These are phyloP conservation scores for Pseudoturritis turrita DNA, from an alignment of 345 rosid species.

Conservation along the genomic window DNA sequence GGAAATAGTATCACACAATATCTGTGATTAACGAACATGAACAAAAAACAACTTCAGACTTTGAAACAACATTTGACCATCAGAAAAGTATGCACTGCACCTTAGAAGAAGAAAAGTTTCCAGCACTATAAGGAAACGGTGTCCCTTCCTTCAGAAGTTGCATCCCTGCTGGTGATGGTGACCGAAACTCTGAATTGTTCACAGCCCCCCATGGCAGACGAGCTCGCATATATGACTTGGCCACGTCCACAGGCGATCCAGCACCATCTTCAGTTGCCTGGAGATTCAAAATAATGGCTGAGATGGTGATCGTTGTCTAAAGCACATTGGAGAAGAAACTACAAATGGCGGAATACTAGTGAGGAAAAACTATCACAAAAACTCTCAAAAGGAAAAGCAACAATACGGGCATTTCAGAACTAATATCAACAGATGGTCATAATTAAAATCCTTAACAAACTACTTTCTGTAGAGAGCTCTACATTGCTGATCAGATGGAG, in stretches of 20 bases:
- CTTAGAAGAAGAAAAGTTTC: conserved; percentile 49
- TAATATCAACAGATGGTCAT: background rate
- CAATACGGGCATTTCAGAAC: background rate
- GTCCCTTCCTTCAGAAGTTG: conserved; percentile 51
- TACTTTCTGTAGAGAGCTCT: background rate
- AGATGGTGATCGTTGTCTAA: conserved; percentile 12
- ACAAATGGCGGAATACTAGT: background rate
- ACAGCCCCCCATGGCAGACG: conserved; percentile 62
- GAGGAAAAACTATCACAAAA: background rate
- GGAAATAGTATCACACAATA: conserved; percentile 2
- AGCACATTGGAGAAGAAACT: background rate
- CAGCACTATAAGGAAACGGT: conserved; percentile 41
- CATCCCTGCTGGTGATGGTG: conserved; percentile 42
- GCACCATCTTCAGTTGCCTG: conserved; percentile 50
- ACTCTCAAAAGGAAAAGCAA: background rate
- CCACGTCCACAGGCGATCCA: conserved; percentile 78
- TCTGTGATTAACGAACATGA: background rate
- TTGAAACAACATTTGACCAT: conserved; percentile 10
- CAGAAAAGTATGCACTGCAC: conserved; percentile 15
- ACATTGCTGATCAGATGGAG: background rate
- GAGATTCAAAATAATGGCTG: conserved; percentile 7
- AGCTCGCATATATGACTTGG: conserved; percentile 72
- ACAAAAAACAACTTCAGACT: background rate
- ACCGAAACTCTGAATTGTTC: conserved; percentile 33
- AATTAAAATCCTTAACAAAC: background rate